Percentiles rank a stretch among this genome's conserved stretches.
Conservation (phyloP, 129 eudicot genomes). For the Smallanthus sonchifolius region DNA sequence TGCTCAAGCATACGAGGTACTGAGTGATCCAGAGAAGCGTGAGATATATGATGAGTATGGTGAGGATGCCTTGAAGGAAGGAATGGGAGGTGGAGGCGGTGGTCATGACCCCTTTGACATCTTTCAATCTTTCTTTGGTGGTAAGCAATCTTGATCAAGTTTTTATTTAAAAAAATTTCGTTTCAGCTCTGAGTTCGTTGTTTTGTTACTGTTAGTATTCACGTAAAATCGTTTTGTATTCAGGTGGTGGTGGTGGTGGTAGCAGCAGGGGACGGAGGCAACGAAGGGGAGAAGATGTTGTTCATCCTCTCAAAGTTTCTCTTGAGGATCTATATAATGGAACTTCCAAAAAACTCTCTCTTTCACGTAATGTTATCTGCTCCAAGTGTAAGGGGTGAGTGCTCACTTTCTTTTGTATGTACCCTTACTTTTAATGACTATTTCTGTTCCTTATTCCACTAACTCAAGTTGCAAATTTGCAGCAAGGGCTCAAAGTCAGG, state of each 20-base stretch:
- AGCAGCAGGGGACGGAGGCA: constrained; percentile 77
- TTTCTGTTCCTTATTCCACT: not conserved
- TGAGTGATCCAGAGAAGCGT: constrained; percentile 82
- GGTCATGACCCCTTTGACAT: constrained; percentile 82
- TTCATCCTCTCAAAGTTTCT: constrained; percentile 75
- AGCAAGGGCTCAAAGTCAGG: constrained; percentile 84
- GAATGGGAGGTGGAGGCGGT: constrained; percentile 80
- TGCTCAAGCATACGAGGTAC: constrained; percentile 79
- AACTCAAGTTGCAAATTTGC: constrained; percentile 4
- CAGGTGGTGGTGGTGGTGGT: constrained; percentile 51
- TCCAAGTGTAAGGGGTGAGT: constrained; percentile 73
- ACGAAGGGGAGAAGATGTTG: constrained; percentile 69
- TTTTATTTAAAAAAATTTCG: not conserved
- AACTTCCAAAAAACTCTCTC: constrained; percentile 66
- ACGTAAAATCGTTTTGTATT: not conserved
- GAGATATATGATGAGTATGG: constrained; percentile 84
- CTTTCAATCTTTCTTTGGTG: constrained; percentile 66
- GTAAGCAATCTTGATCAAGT: constrained; percentile 15
- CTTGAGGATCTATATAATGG: constrained; percentile 74
- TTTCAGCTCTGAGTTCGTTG: not conserved
- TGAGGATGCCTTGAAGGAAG: constrained; percentile 86
- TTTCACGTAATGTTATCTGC: constrained; percentile 60
- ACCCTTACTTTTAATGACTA: not conserved
- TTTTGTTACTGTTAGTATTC: not conserved
- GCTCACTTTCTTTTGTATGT: not conserved